Evolutionary conservation across 805 yeast genomes (phyloP).

Genomic region (Hanseniaspora lindneri): DNA sequence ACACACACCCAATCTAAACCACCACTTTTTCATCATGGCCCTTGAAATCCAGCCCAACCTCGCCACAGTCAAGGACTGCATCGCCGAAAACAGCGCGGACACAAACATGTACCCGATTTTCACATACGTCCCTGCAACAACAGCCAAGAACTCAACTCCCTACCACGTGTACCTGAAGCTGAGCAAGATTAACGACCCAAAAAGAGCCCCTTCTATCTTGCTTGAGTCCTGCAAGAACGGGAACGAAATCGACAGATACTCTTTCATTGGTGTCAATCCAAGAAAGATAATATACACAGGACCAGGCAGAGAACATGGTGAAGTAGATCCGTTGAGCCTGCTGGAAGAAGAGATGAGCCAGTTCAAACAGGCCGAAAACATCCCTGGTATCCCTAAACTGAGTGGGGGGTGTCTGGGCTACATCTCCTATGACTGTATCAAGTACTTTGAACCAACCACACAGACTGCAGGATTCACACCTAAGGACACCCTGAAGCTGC

Average conservation of each 20-base stretch:
- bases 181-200: constrained; percentile 45
- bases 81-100: constrained; percentile 30
- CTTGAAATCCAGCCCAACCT: constrained; percentile 40
- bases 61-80: constrained; percentile 34
- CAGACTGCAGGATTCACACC: constrained; percentile 40
- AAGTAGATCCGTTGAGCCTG: constrained; percentile 66
- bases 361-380: constrained; percentile 51
- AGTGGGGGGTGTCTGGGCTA: constrained; percentile 97
- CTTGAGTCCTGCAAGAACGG: constrained; percentile 85
- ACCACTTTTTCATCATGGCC: too few species aligned
- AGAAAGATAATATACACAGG: constrained; percentile 76
- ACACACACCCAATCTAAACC: too few species aligned
- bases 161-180: constrained; percentile 81
- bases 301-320: constrained; percentile 30
- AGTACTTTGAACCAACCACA: constrained; percentile 91
- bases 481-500: constrained; percentile 70
- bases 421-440: constrained; percentile 90
- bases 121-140: constrained; percentile 60
- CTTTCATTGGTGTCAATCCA: constrained; percentile 82
- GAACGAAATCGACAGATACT: constrained; percentile 77
- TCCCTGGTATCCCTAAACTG: constrained; percentile 71
- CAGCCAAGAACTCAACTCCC: constrained; percentile 49
- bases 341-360: constrained; percentile 62
- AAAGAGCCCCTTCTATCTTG: constrained; percentile 58
- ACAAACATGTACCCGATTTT: constrained; percentile 76